Evolutionary conservation across 2,329 filamentous ascomycete species (phyloP), one percentile per base, ranked within the genome.

Genomic region (Beauveria asiatica): DNA sequence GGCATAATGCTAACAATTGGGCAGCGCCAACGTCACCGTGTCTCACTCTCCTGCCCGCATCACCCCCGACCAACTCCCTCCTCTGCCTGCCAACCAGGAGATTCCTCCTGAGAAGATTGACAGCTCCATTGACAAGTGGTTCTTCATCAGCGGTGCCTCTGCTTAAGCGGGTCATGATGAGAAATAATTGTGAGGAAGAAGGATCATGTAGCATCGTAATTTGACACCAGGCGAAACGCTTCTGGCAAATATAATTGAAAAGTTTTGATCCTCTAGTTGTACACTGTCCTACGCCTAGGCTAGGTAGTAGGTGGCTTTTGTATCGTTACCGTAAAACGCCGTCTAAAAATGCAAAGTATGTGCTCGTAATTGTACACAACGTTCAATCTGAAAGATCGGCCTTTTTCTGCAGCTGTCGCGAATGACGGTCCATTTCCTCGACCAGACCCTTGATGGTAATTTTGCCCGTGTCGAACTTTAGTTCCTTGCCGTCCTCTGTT

Each of bases 81-180:
- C 85, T 72, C 86, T 99, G 67, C 90, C 92, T 63, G 72, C 83
- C 65, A 81, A 89, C 78, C 83, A 97, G 84, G 87, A 95, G 71
- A 81, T 95, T 62, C 75, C 83, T 60, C 86, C 94, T 63, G 93
- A 88, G 66, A 92, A 93, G 72, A 96, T 99, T 70, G 94, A 99
- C 74, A 84, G 86, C 74, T 95, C 88, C 78, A 96, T 97, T 73
- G 94, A 99, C 86, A 99, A 99, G 87, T 99, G 94, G 94, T 99
- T 99, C 89, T 99, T 97, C 86, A 99, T 99, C 79, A 96, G 92
- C 76, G 94, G 94, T 77, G 94, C 94, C 73, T 90, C 92, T 69
- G 82, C 88, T 70, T 93, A 89, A 80, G 69, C 61, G 33, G 13
- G 23, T 49, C 21, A 19, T 8, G 42, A 21, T 42, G 41, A 42